phyloP scores from a whole-genome alignment of 2,329 filamentous ascomycete species.

The Biscogniauxia mediterranea region DNA sequence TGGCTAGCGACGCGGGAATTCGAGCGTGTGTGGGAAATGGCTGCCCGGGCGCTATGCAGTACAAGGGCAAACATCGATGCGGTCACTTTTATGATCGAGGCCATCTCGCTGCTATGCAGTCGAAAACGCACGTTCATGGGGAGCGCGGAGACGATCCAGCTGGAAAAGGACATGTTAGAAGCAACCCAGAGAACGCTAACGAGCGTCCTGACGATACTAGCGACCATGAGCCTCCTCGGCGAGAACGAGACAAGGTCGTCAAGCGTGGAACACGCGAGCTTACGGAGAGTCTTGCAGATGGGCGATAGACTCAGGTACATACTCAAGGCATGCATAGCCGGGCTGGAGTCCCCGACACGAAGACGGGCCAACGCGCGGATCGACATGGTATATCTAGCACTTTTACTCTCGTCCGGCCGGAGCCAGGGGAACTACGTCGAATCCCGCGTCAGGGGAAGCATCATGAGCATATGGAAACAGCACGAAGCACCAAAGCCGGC shows the following conservation, averaged over 20 bases:
- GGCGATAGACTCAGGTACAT: constrained; percentile 29
- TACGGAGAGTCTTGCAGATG: constrained; percentile 19
- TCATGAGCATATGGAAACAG: constrained; percentile 19
- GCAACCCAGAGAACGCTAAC: constrained; percentile 38
- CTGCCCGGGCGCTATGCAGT: constrained; percentile 36
- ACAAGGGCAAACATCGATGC: constrained; percentile 33
- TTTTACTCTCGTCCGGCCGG: constrained; percentile 25
- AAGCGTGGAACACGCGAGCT: constrained; percentile 14
- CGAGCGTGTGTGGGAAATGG: constrained; percentile 39
- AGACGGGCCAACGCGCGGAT: constrained; percentile 16
- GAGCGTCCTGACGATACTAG: constrained; percentile 41
- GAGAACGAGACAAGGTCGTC: constrained; percentile 21
- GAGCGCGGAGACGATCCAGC: constrained; percentile 9
- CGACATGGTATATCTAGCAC: constrained; percentile 23
- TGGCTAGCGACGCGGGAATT: constrained; percentile 47
- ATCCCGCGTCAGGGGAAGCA: constrained; percentile 10
- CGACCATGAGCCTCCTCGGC: constrained; percentile 30
- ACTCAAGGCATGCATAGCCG: constrained; percentile 29
- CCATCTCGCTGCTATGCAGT: constrained; percentile 34
- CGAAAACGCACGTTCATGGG: constrained; percentile 14
- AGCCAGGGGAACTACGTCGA: constrained; percentile 12
- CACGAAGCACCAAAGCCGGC: constrained; percentile 6
- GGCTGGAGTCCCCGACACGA: constrained; percentile 15
- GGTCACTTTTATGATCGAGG: constrained; percentile 35
- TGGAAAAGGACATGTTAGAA: constrained; percentile 21